Conservation (phyloP, 352 stramenopile genomes). For the Phytophthora pistaciae region DNA sequence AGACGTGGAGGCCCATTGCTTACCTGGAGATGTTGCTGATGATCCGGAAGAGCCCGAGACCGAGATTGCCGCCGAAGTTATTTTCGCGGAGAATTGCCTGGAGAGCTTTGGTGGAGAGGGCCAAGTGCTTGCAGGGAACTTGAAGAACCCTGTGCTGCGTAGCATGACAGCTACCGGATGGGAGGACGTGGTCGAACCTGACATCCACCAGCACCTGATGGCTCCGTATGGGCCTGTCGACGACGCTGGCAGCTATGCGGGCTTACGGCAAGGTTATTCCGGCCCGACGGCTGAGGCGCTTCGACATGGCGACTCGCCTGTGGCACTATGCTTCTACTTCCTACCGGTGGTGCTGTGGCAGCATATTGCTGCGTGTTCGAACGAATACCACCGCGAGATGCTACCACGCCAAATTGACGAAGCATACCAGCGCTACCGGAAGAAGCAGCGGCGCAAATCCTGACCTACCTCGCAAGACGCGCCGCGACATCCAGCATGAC, state of each 20-base stretch:
- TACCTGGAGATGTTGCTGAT: not conserved
- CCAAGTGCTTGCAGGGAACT: not conserved
- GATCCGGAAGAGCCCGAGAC: not conserved
- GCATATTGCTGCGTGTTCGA: conserved; percentile 1
- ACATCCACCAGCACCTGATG: not conserved
- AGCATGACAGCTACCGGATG: not conserved
- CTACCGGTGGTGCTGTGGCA: not conserved
- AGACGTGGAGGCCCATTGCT: not conserved
- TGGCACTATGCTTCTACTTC: conserved; percentile 1
- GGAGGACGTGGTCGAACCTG: not conserved
- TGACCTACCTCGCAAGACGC: not conserved
- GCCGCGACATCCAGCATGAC: not conserved
- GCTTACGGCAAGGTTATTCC: conserved; percentile 7
- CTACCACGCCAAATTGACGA: not conserved
- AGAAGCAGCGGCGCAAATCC: not conserved
- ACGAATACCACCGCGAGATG: conserved; percentile 2
- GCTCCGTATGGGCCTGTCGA: conserved; percentile 12
- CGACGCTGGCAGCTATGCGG: conserved; percentile 4
- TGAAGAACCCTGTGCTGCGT: not conserved
- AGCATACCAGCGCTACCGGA: not conserved
- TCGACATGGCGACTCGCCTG: not conserved
- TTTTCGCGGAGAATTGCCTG: not conserved
- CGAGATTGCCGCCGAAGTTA: not conserved
- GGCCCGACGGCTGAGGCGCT: not conserved
- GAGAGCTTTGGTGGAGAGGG: not conserved